These are phyloP conservation scores for Dendrothele bispora DNA, from an alignment of 768 basidiomycete genomes.

Conservation along the genomic window DNA sequence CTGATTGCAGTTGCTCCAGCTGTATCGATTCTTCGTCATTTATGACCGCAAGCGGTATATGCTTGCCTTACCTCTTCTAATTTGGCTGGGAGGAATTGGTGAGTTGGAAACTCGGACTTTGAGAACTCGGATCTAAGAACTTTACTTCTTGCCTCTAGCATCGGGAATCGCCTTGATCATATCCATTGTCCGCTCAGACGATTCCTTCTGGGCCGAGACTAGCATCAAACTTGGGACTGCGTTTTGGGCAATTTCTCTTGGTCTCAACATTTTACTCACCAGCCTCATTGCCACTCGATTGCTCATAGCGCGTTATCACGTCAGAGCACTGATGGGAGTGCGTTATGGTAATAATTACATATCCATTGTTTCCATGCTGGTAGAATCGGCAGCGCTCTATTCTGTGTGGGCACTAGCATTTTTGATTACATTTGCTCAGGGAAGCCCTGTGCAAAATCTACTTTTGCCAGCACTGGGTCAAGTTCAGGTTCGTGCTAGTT, in stretches of 20 bases:
- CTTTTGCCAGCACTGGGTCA: conserved; percentile 32
- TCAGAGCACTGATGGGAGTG: conserved; percentile 19
- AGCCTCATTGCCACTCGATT: conserved; percentile 30
- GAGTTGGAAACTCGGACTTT: background rate
- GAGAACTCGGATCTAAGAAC: background rate
- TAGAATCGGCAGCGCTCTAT: conserved; percentile 35
- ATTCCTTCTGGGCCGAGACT: background rate
- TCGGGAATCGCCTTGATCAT: background rate
- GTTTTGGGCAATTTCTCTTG: background rate
- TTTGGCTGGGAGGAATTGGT: conserved; percentile 6
- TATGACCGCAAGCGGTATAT: conserved; percentile 8
- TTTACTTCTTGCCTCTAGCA: background rate
- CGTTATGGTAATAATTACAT: conserved; percentile 25
- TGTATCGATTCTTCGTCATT: conserved; percentile 16
- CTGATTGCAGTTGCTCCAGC: no score
- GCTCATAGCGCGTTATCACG: conserved; percentile 15
- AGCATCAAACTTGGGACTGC: background rate
- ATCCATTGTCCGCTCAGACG: background rate
- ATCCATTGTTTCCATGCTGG: conserved; percentile 26
- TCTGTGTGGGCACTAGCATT: conserved; percentile 25
- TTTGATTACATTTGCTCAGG: conserved; percentile 25
- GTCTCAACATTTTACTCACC: conserved; percentile 24
- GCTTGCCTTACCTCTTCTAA: conserved; percentile 5
- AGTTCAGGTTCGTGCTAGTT: conserved; percentile 23
- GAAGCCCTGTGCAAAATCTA: conserved; percentile 27